A percentile compares a stretch with the other conserved stretches of the same genome.
phyloP scores from a whole-genome alignment of 2,329 filamentous ascomycete genomes.

The Alternaria angustiovoidea region DNA sequence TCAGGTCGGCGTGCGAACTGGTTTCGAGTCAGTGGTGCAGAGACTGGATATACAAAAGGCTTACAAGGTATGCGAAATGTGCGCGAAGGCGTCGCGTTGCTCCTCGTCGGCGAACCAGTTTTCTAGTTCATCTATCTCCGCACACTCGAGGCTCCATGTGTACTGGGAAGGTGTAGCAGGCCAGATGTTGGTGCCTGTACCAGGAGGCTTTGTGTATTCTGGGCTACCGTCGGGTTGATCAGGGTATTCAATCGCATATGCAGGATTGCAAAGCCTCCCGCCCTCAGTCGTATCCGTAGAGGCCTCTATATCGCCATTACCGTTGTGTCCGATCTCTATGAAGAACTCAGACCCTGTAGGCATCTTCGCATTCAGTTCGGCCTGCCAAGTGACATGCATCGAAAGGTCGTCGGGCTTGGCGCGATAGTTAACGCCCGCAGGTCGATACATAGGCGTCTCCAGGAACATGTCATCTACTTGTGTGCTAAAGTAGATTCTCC shows the following conservation, averaged over 20 bases:
- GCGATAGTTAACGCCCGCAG: slow-evolving; percentile 60
- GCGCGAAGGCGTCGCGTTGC: slow-evolving; percentile 64
- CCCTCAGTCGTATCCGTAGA: slow-evolving; percentile 38
- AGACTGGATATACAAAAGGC: slow-evolving; percentile 1
- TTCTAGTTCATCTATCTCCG: slow-evolving; percentile 59
- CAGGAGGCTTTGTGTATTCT: slow-evolving; percentile 57
- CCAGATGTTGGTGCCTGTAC: slow-evolving; percentile 51
- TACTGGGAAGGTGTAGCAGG: slow-evolving; percentile 55
- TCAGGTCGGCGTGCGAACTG: slow-evolving; percentile 63
- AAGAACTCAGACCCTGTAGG: slow-evolving; percentile 48
- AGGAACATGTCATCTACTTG: slow-evolving; percentile 72
- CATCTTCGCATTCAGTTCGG: slow-evolving; percentile 41
- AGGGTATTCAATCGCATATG: slow-evolving; percentile 49
- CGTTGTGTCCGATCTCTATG: slow-evolving; percentile 50
- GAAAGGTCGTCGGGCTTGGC: slow-evolving; percentile 49
- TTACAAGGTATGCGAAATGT: slow-evolving; percentile 69
- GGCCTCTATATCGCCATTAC: slow-evolving; percentile 50
- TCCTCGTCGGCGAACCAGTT: slow-evolving; percentile 62
- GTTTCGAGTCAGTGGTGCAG: slow-evolving; percentile 8
- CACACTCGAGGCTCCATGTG: slow-evolving; percentile 60
- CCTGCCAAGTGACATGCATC: slow-evolving; percentile 42
- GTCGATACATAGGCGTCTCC: slow-evolving; percentile 53
- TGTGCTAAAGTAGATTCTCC: slow-evolving; percentile 63
- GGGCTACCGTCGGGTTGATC: slow-evolving; percentile 50
- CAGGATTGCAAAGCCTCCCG: slow-evolving; percentile 38